Evolutionary conservation across 2,329 filamentous ascomycete genomes (phyloP).

Genomic region (Mycosphaerella sp.): DNA sequence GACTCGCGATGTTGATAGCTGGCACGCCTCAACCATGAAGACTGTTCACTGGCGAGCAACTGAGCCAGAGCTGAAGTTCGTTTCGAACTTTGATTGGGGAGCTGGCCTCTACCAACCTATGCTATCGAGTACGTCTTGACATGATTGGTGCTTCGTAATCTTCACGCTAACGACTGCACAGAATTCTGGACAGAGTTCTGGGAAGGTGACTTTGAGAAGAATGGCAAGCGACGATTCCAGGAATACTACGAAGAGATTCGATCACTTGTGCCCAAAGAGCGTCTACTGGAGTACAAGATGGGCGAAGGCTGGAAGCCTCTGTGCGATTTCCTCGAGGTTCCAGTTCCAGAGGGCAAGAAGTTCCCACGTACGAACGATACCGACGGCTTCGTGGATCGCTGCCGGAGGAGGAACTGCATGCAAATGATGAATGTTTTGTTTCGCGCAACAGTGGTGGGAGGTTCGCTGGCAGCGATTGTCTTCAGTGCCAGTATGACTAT

Average conservation of each 20-base stretch:
- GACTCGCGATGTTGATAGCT: conserved; percentile 60
- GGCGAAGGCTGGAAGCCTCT: conserved; percentile 51
- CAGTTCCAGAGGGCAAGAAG: conserved; percentile 43
- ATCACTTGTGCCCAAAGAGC: conserved; percentile 43
- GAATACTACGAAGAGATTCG: conserved; percentile 51
- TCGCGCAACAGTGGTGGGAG: conserved; percentile 47
- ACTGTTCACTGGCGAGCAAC: conserved; percentile 63
- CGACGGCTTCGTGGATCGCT: conserved; percentile 51
- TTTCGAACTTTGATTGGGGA: conserved; percentile 56
- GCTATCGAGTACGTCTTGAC: conserved; percentile 46
- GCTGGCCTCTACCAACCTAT: conserved; percentile 64
- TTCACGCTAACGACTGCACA: conserved; percentile 16
- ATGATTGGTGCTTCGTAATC: not conserved
- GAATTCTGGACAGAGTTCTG: conserved; percentile 64
- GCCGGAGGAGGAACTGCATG: conserved; percentile 48
- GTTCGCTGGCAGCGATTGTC: conserved; percentile 42
- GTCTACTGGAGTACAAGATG: conserved; percentile 50
- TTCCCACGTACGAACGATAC: conserved; percentile 51
- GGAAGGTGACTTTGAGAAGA: conserved; percentile 59
- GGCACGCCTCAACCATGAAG: conserved; percentile 58
- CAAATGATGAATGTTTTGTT: conserved; percentile 53
- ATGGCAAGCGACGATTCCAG: conserved; percentile 58
- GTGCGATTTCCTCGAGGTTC: conserved; percentile 50
- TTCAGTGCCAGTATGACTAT: conserved; percentile 34
- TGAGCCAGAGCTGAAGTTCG: conserved; percentile 53